Base-by-base conservation (phyloP, 352 stramenopile genomes). In the Peronospora farinosa region DNA sequence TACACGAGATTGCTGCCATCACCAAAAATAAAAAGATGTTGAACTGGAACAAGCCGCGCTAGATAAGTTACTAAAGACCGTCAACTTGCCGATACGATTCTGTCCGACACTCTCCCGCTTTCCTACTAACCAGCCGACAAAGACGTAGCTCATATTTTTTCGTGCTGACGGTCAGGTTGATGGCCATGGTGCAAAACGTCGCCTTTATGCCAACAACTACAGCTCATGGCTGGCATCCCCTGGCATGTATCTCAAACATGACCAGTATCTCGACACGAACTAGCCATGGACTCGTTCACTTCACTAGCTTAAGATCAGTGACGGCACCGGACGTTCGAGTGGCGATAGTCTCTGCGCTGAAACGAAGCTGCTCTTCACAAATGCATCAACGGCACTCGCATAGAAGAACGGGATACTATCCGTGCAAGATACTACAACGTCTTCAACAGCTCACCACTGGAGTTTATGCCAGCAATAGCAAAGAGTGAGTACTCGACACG, bases 21-120 rank as follows among this genome's bases (percentile, higher is more conserved):
- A 55, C 62, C 33, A 47, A 67, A 31, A 54, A 67, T 67, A 67
- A 37, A 63, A 63, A 47, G 37, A 67, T n/a, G 42, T 40, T 54
- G 9, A 39, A 59, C 32, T 44, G 16, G 58, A 63, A 53, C 54
- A 66, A 25, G 47, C 47, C 25, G 58, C 58, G n/a, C 47, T 53
- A 7, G 47, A 62, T 1, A 63, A 63, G 23, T 7, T 27, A 7
- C 23, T 27, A 27, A 27, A 27, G 58, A 67, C 53, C 33, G 47
- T 67, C 42, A 67, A 59, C 19, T 67, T 32, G 42, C 33, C 2
- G 47, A 63, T n/a, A 52, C 55, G 30, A 32, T 36, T n/a, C 17
- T 47, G 5, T 28, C 41, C 2, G 52, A 63, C 35, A 51, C 23
- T 38, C 58, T 11, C 47, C 38, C 1, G 57, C 47, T 15, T 66